Conservation (phyloP, 1,284 basidiomycete species). For the Thecaphora frezii region DNA sequence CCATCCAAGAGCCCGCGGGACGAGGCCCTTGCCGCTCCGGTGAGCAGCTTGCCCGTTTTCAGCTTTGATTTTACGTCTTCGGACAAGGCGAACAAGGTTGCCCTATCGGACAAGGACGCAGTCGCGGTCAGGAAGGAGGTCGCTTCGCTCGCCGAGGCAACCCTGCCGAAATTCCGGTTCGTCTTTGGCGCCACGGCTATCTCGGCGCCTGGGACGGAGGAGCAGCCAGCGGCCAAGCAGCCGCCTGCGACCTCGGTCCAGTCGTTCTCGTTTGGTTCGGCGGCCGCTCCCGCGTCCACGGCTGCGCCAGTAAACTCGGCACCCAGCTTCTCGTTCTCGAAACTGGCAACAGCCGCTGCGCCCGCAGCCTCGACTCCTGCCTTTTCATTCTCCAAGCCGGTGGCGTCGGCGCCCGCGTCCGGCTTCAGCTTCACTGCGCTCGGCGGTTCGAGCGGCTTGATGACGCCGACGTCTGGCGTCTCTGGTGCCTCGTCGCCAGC, state of each 20-base stretch:
- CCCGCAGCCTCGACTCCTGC: not conserved
- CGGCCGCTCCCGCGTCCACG: slow-evolving; percentile 2
- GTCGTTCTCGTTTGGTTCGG: slow-evolving; percentile 17
- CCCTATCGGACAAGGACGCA: not conserved
- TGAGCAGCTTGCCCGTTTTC: not conserved
- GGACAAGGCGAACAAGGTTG: not conserved
- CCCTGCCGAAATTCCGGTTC: slow-evolving; percentile 3
- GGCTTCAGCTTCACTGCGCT: slow-evolving; percentile 22
- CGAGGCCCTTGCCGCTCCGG: not conserved
- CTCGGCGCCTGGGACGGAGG: not conserved
- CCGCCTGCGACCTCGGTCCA: not conserved
- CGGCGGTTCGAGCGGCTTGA: slow-evolving; percentile 1
- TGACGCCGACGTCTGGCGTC: not conserved
- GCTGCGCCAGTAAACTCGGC: not conserved
- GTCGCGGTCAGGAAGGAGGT: not conserved
- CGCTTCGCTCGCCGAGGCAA: not conserved
- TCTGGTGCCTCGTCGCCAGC: not conserved
- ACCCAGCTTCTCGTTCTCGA: slow-evolving; percentile 12
- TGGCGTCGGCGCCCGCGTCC: slow-evolving; percentile 4
- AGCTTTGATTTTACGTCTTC: not conserved
- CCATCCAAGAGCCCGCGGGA: not conserved
- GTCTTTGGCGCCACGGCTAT: not conserved
- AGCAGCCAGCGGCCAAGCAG: not conserved
- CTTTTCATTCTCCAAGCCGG: slow-evolving; percentile 16
- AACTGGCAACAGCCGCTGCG: slow-evolving; percentile 3